Conservation (phyloP, 768 basidiomycete genomes). For the Hortiboletus flavorubellus region DNA sequence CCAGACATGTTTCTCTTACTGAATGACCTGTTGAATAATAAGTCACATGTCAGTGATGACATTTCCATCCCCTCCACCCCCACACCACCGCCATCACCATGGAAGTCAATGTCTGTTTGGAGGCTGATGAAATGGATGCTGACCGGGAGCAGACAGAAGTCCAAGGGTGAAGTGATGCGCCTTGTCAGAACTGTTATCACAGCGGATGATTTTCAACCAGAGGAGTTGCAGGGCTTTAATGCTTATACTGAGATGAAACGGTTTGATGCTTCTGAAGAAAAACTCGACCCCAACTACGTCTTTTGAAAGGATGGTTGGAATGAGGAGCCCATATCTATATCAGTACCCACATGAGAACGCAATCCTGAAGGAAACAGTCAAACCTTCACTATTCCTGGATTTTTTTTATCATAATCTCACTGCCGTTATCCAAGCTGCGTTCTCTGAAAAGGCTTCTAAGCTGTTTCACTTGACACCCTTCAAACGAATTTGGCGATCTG, state of each 20-base stretch:
- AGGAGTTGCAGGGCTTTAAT: too few species aligned
- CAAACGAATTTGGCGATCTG: slow-evolving; percentile 15
- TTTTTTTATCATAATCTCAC: not conserved
- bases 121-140: not conserved
- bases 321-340: not conserved
- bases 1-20: not conserved
- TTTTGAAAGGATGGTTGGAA: not conserved
- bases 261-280: too few species aligned
- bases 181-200: not conserved
- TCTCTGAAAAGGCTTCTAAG: slow-evolving; percentile 1
- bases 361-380: not conserved
- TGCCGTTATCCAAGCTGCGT: slow-evolving; percentile 3
- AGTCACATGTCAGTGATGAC: too few species aligned
- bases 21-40: not conserved
- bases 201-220: too few species aligned
- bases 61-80: too few species aligned
- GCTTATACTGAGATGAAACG: too few species aligned
- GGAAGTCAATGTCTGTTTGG: not conserved
- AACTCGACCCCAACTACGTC: too few species aligned
- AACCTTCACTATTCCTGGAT: not conserved
- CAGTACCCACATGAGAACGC: not conserved
- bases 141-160: not conserved
- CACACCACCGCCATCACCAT: not conserved
- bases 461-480: slow-evolving; percentile 23
- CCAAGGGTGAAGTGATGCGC: not conserved